A percentile compares a stretch with the other conserved stretches of the same genome.
phyloP scores from a whole-genome alignment of 495 filamentous ascomycete genomes.

The Delitschia confertaspora region DNA sequence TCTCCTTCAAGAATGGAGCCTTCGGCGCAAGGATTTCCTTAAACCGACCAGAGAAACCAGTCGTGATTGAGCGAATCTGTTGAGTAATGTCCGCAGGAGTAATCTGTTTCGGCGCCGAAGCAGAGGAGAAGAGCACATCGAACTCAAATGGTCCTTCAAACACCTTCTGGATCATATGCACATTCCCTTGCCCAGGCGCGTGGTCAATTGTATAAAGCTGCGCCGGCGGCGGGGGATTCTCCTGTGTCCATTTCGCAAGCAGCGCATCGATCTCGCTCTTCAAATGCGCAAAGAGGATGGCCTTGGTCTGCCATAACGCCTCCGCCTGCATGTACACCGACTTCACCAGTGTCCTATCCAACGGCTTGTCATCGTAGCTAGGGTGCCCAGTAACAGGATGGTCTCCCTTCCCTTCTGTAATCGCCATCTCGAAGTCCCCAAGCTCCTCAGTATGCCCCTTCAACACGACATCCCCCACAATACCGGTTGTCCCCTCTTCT shows the following conservation, averaged over 20 bases:
- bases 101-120: constrained; percentile 51
- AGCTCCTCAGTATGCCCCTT: constrained; percentile 63
- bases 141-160: constrained; percentile 91
- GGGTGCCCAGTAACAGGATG: constrained; percentile 54
- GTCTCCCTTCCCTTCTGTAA: constrained; percentile 56
- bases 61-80: constrained; percentile 55
- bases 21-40: constrained; percentile 61
- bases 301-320: constrained; percentile 79
- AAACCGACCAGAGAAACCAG: constrained; percentile 67
- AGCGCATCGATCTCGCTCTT: constrained; percentile 65
- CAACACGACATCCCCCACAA: constrained; percentile 64
- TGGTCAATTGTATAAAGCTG: constrained; percentile 76
- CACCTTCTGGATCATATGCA: constrained; percentile 85
- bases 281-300: constrained; percentile 64
- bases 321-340: constrained; percentile 59
- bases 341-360: constrained; percentile 66
- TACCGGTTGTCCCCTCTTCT: constrained; percentile 40
- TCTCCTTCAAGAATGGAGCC: constrained; percentile 61
- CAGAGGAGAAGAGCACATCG: constrained; percentile 83
- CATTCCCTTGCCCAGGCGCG: constrained; percentile 60
- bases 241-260: constrained; percentile 59
- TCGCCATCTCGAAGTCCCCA: constrained; percentile 74
- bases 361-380: constrained; percentile 60
- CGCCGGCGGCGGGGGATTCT: constrained; percentile 68
- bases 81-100: constrained; percentile 59